These are phyloP conservation scores for Glebionis coronaria DNA, from an alignment of 129 eudicot species.

Conservation along the genomic window DNA sequence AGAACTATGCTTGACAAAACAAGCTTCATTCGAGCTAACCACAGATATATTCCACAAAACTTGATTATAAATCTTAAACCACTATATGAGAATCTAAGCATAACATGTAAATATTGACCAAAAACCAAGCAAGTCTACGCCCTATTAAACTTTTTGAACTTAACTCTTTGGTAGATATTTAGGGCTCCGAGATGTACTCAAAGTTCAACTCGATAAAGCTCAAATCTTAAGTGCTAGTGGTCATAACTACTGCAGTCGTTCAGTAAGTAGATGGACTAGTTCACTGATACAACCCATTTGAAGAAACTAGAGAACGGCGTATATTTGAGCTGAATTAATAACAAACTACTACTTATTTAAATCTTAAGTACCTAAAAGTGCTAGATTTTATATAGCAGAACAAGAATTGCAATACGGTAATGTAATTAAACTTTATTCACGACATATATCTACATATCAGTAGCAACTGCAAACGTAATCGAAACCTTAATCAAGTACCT, in stretches of 20 bases:
- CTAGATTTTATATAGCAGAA: background rate
- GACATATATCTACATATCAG: too few relatives aligned
- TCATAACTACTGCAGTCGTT: background rate
- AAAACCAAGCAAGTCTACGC: background rate
- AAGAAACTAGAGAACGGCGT: background rate
- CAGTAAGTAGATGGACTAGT: background rate
- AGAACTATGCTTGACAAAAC: background rate
- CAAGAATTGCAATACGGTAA: too few relatives aligned
- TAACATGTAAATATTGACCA: background rate
- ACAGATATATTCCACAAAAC: background rate
- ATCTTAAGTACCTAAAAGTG: background rate
- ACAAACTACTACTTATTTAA: background rate
- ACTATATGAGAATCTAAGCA: background rate
- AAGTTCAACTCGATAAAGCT: constrained; percentile 1
- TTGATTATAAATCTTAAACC: background rate
- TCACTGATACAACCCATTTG: background rate
- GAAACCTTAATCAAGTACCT: background rate
- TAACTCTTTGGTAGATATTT: background rate
- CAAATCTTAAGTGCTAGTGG: background rate
- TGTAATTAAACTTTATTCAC: too few relatives aligned
- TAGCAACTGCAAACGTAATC: too few relatives aligned
- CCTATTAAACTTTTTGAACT: background rate
- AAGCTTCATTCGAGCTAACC: background rate
- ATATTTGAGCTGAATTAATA: background rate
- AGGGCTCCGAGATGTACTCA: background rate